Base-by-base conservation (phyloP, 352 stramenopile species). In the Elongisporangium senticosum region DNA sequence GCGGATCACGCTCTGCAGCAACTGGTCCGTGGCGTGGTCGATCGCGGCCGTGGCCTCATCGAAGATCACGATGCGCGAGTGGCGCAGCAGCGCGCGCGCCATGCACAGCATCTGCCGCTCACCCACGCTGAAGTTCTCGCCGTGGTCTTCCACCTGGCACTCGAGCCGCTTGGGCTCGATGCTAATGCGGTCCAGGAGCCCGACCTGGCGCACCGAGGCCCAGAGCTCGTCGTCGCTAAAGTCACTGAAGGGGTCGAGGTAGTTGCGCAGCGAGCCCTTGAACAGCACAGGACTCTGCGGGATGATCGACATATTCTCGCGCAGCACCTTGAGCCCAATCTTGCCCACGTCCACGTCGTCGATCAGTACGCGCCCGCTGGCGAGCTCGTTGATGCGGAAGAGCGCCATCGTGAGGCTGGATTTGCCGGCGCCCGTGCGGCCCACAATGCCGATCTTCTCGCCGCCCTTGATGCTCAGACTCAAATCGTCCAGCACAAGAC, bases 91-190 rank as follows among this genome's bases (percentile, higher is more conserved):
- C 4, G 95, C 94, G 50, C 95, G 74, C 19, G 86, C 96, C 60
- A 99, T 79, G 62, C 90, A 97, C 11, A 99, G 62, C 24, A 99
- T 79, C 68, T 98, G 95, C 2, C 94, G 68, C 67, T 99, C 89
- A 3, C 96, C 96, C 19, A 97, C 88, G 58, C 69, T 93, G 48
- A 97, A 98, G 65, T 99, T 99, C 11, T 74, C 75, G 7, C 96
- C 97, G 33, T 91, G 92, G 55, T 98, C 93, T 53, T 96, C 83
- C 3, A 99, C 87, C 2, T 66, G 53, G 39, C 62, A 72, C 26
- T 92, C 75, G 3, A 98, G 78, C 23, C 79, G 90, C 37, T 65
- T 62, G 17, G 66, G 51, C 19, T 71, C 67, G 4, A 58, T 61
- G 50, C 65, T 67, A 51, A 95, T 87, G 39, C 69, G 94, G 82